Percentiles rank a stretch among this genome's conserved stretches.
phyloP scores from a whole-genome alignment of 495 filamentous ascomycete genomes.

The Gamarada debralockiae region DNA sequence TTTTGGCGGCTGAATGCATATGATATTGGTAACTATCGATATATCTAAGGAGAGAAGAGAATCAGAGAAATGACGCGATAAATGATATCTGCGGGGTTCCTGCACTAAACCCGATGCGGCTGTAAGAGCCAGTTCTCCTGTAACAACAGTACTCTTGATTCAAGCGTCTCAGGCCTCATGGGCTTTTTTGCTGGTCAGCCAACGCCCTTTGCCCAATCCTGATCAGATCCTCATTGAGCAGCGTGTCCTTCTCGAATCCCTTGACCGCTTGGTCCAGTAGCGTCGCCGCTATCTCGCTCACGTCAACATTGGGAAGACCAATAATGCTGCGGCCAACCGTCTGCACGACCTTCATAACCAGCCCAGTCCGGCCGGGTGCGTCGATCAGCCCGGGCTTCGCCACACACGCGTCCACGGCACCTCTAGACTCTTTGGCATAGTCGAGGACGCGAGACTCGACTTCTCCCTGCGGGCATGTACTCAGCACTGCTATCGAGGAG shows the following conservation, averaged over 20 bases:
- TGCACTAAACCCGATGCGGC: too few relatives aligned
- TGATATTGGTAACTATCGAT: too few relatives aligned
- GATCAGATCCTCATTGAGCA: slow-evolving; percentile 41
- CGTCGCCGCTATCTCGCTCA: slow-evolving; percentile 38
- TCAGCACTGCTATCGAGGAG: too few relatives aligned
- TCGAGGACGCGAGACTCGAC: slow-evolving; percentile 36
- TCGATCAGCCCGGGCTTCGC: slow-evolving; percentile 38
- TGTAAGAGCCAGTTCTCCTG: too few relatives aligned
- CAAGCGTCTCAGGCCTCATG: neutral
- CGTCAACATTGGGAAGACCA: slow-evolving; percentile 32
- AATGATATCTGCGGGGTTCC: too few relatives aligned
- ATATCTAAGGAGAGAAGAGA: too few relatives aligned
- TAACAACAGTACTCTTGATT: neutral
- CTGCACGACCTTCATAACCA: slow-evolving; percentile 4
- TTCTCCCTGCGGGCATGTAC: too few relatives aligned
- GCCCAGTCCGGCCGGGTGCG: slow-evolving; percentile 9
- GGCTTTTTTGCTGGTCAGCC: neutral
- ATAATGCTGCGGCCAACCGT: neutral
- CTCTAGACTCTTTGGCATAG: slow-evolving; percentile 29
- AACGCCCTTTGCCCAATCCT: slow-evolving; percentile 29
- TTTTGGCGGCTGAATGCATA: too few relatives aligned
- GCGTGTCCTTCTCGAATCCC: slow-evolving; percentile 43
- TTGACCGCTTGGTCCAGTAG: slow-evolving; percentile 39
- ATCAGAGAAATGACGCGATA: too few relatives aligned
- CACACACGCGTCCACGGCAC: slow-evolving; percentile 32